Conservation (phyloP, 1,284 basidiomycete genomes). For the Amylostereum areolatum region DNA sequence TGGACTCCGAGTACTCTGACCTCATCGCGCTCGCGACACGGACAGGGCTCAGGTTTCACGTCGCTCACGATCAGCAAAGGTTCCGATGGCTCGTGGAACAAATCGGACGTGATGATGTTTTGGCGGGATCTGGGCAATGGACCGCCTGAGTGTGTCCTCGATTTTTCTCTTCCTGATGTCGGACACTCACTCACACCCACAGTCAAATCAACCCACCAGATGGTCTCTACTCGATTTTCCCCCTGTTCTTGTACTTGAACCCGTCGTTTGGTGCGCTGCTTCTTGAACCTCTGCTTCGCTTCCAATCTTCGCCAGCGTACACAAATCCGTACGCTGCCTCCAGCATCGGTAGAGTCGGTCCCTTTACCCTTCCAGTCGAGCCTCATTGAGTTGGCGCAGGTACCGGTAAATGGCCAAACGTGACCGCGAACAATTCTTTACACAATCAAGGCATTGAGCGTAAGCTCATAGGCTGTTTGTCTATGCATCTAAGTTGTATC, state of each 20-base stretch:
- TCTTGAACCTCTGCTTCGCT: constrained; percentile 37
- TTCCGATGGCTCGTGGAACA: neutral
- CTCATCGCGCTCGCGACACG: constrained; percentile 3
- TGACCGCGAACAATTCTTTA: constrained; percentile 15
- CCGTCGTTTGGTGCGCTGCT: constrained; percentile 31
- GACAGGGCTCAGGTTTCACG: constrained; percentile 1
- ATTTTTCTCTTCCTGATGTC: too few species aligned
- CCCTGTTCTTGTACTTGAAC: constrained; percentile 40
- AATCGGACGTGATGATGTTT: constrained; percentile 28
- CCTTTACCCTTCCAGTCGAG: too few species aligned
- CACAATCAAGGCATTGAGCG: constrained; percentile 21
- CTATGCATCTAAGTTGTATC: neutral
- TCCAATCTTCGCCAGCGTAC: constrained; percentile 25
- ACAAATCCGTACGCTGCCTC: constrained; percentile 28
- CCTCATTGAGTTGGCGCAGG: too few species aligned
- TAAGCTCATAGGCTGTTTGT: constrained; percentile 3
- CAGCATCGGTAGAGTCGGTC: constrained; percentile 38
- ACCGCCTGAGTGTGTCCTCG: too few species aligned
- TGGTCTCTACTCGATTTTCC: constrained; percentile 38
- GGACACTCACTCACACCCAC: too few species aligned
- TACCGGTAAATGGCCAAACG: constrained; percentile 19
- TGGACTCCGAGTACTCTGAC: neutral
- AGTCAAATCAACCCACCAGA: constrained; percentile 32
- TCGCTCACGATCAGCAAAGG: constrained; percentile 5
- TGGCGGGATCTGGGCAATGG: too few species aligned